Evolutionary conservation across 805 yeast genomes (phyloP), one percentile per base, ranked within the genome.

Genomic region (Metschnikowia gelsemii): DNA sequence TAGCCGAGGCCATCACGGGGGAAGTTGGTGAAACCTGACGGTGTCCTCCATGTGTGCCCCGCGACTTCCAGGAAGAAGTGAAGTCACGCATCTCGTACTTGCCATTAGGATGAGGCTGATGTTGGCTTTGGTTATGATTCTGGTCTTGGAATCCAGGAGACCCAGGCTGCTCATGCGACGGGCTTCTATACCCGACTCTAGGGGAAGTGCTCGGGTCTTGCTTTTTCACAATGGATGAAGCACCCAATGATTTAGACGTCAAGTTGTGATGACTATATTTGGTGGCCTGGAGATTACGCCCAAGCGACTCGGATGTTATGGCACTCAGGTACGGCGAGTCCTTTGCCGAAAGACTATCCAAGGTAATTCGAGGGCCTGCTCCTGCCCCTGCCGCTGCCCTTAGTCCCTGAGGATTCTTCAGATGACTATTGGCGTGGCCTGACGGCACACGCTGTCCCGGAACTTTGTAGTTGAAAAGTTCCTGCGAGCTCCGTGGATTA

Each of bases 401-500:
- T 2, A 20, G 29, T 8, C 14, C 21, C 11, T 35, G 29, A 2
- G 32, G 8, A 6, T 7, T 16, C 17, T 35, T 28, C 8, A 39
- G n/a, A 5, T 38, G 37, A 18, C 42, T 36, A 17, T 22, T 16
- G 16, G 48, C 8, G 12, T 18, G 35, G 8, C 35, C 35, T 3
- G 38, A 6, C 14, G 35, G 18, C 14, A n/a, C 3, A 9, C 16
- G 24, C 18, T 19, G 28, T 2, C 36, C 13, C 5, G 64, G 63
- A n/a, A 52, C 59, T 21, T 62, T 56, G 47, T 68, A 68, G 32
- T 58, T 59, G 51, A 68, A 68, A 29, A 68, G 50, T 32, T 61
- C 43, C 46, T 66, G 73, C 3, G 71, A 64, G 47, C 53, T 59
- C 18, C 66, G 47, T 3, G 59, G 59, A 30, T 56, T 52, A 40